These are phyloP conservation scores for Gaeumannomyces tritici DNA, from an alignment of 2,329 filamentous ascomycete genomes.

Conservation along the genomic window DNA sequence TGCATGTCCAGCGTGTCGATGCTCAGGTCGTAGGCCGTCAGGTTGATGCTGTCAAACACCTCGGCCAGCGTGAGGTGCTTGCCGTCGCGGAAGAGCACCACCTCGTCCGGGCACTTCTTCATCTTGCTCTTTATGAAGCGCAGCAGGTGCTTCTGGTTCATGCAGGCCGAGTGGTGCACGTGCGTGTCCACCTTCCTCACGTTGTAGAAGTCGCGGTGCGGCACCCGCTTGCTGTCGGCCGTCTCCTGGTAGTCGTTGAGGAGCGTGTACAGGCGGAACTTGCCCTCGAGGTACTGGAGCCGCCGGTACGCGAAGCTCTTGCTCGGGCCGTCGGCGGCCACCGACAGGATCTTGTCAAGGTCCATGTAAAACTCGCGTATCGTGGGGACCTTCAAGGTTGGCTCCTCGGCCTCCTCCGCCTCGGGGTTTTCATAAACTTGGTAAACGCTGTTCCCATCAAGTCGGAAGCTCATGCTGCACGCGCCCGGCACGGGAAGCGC, in stretches of 20 bases:
- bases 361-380: constrained; percentile 95
- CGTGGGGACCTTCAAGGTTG: constrained; percentile 77
- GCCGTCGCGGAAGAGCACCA: constrained; percentile 84
- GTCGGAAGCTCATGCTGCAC: constrained; percentile 62
- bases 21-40: constrained; percentile 94
- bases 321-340: constrained; percentile 91
- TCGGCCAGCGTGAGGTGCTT: constrained; percentile 85
- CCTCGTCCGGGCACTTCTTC: constrained; percentile 94
- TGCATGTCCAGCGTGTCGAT: constrained; percentile 99
- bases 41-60: constrained; percentile 94
- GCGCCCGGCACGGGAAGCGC: constrained; percentile 62
- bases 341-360: constrained; percentile 72
- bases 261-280: constrained; percentile 89
- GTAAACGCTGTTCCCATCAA: constrained; percentile 81
- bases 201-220: constrained; percentile 98
- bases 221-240: constrained; percentile 94
- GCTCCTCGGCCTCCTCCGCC: constrained; percentile 51
- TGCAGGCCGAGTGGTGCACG: constrained; percentile 97
- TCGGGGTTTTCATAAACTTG: constrained; percentile 74
- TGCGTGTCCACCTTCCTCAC: constrained; percentile 98
- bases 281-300: constrained; percentile 90
- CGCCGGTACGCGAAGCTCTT: constrained; percentile 96
- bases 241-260: constrained; percentile 97
- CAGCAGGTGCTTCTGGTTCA: constrained; percentile 98
- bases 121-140: constrained; percentile 99